Conservation (phyloP, 345 rosid genomes). For the Sisymbrium irio region DNA sequence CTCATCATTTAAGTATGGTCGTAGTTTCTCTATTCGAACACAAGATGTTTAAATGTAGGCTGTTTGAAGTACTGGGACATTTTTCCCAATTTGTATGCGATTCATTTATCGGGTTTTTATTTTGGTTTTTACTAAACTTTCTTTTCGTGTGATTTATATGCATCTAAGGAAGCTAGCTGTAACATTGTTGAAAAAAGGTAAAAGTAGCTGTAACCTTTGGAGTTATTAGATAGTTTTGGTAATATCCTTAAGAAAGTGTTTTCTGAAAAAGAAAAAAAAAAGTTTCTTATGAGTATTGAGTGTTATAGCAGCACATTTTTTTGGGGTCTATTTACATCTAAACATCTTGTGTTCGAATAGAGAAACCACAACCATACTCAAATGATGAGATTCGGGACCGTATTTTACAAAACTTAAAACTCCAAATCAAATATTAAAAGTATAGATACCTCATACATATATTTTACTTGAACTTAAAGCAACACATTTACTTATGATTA, state of each 20-base stretch:
- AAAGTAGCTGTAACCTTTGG: slow-evolving; percentile 24
- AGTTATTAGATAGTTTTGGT: slow-evolving; percentile 16
- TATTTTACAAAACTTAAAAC: too few species aligned
- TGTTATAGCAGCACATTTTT: too few species aligned
- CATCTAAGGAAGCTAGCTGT: slow-evolving; percentile 20
- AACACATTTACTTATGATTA: background rate
- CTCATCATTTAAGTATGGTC: slow-evolving; percentile 11
- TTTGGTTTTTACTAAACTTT: background rate
- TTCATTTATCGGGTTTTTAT: background rate
- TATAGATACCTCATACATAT: too few species aligned
- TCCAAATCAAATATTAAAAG: too few species aligned
- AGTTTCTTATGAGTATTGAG: too few species aligned
- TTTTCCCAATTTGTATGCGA: slow-evolving; percentile 3
- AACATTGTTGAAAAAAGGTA: background rate
- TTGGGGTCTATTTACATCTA: too few species aligned
- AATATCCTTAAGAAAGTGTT: background rate
- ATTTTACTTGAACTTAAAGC: too few species aligned
- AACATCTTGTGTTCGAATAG: too few species aligned
- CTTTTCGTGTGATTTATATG: background rate
- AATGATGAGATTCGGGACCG: too few species aligned
- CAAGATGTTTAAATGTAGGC: background rate
- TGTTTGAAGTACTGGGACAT: slow-evolving; percentile 9
- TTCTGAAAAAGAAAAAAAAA: too few species aligned
- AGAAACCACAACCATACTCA: too few species aligned
- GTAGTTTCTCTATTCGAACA: slow-evolving; percentile 3